A percentile compares a stretch with the other conserved stretches of the same genome.
Evolutionary conservation across 257 asterid genomes (phyloP).

Genomic region (Scutellaria baicalensis): DNA sequence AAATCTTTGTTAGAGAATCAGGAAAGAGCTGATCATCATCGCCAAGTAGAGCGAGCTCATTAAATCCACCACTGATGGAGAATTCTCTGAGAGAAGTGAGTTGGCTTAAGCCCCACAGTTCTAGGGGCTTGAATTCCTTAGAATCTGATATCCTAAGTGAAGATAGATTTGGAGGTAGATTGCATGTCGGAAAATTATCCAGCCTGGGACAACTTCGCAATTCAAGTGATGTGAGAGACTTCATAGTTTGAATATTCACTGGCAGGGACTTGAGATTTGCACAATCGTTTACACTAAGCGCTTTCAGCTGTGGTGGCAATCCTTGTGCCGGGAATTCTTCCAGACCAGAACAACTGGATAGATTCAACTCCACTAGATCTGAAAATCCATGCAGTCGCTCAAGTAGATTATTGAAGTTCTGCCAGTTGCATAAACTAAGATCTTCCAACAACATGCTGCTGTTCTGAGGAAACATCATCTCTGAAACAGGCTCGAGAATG

Average conservation of each 20-base stretch:
- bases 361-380: constrained; percentile 38
- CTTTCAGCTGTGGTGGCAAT: constrained; percentile 46
- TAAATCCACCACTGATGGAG: constrained; percentile 65
- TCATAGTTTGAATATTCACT: constrained; percentile 25
- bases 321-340: constrained; percentile 48
- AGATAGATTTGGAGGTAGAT: constrained; percentile 44
- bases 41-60: constrained; percentile 40
- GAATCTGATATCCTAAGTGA: constrained; percentile 62
- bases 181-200: constrained; percentile 36
- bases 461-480: constrained; percentile 21
- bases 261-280: constrained; percentile 48
- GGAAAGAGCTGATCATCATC: constrained; percentile 37
- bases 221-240: constrained; percentile 47
- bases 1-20: constrained; percentile 33
- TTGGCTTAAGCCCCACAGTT: constrained; percentile 49
- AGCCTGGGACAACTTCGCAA: constrained; percentile 61
- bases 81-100: constrained; percentile 50
- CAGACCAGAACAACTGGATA: constrained; percentile 34
- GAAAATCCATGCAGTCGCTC: constrained; percentile 33
- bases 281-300: constrained; percentile 52
- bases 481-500: constrained; percentile 41
- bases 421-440: constrained; percentile 42
- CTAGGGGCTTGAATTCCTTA: constrained; percentile 46
- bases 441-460: constrained; percentile 45
- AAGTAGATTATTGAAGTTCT: constrained; percentile 35